Evolutionary conservation across 2,329 filamentous ascomycete genomes (phyloP).

Genomic region (Diaporthe citri): DNA sequence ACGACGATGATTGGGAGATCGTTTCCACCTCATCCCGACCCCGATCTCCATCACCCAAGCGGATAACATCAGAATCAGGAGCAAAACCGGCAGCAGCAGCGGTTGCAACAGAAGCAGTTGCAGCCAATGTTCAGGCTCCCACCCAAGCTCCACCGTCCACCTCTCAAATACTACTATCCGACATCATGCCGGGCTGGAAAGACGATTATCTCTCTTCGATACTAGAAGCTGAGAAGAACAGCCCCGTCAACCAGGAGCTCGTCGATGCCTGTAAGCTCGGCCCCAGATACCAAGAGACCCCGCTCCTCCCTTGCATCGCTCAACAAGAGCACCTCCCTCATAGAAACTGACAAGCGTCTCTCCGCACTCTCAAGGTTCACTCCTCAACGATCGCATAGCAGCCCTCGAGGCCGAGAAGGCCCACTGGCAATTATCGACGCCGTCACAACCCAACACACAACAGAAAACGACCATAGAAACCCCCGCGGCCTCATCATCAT

Average conservation of each 20-base stretch:
- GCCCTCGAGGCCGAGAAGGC: conserved; percentile 71
- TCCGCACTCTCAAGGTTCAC: conserved; percentile 63
- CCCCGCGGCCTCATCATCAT: background rate
- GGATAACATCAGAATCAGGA: background rate
- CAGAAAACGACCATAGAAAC: conserved; percentile 39
- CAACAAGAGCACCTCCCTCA: background rate
- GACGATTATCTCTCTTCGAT: conserved; percentile 85
- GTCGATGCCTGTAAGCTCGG: conserved; percentile 80
- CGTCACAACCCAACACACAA: background rate
- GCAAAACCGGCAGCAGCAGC: background rate
- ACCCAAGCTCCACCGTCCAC: background rate
- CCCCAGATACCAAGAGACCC: conserved; percentile 20
- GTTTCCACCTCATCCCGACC: conserved; percentile 32
- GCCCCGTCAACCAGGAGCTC: conserved; percentile 71
- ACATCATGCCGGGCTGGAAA: conserved; percentile 76
- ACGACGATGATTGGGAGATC: conserved; percentile 35
- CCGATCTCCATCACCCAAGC: conserved; percentile 20
- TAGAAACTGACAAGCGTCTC: conserved; percentile 22
- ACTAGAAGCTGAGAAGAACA: conserved; percentile 77
- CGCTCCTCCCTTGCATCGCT: conserved; percentile 34
- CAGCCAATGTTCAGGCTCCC: background rate
- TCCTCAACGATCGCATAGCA: conserved; percentile 76
- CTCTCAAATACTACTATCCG: too few species aligned
- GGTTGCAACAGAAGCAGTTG: background rate
- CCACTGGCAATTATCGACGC: conserved; percentile 30